Base-by-base conservation (phyloP, 495 filamentous ascomycete species). In the Daldinia vernicosa region DNA sequence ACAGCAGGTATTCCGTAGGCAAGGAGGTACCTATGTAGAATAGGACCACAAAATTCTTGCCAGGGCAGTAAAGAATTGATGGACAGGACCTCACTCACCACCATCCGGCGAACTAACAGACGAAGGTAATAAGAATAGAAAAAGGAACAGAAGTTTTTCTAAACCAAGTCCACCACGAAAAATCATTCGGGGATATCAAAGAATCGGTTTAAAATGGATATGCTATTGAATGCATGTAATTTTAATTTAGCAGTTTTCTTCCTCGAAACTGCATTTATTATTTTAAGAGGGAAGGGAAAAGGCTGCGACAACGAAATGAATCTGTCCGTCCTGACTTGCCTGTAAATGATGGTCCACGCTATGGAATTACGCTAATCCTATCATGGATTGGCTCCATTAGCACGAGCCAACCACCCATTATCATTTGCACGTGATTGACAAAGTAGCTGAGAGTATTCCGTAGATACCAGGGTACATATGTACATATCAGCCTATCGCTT, bases 261-360 rank as follows among this genome's bases (percentile, higher is more conserved):
- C 26, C 33, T 51, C 50, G 28, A 40, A 26, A 30, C 50, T 43
- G 65, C 47, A 68, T 17, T 39, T 26, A 60, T 30, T 39, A 28
- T 45, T 59, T 69, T 62, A 39, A 56, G 59, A 43, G 60, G 67
- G 57, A 54, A 54, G 62, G 52, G 50, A 52, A 50, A 19, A 54
- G 50, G 26, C 50, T 24, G 8, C 52, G 63, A 66, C 28, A 60
- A 19, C 12, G 37, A 40, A 45, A 60, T 27, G 51, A 66, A 62
- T 71, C 27, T 37, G 54, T 70, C 55, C 33, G 54, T 43, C 60
- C 60, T 57, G 59, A 26, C 50, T 24, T 52, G 19, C 60, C 32
- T 66, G 63, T 60, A 61, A 68, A 64, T 65, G 63, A 64, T 60
- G 50, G 43, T 50, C 60, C 32, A 58, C 59, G 53, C 69, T 72